These are phyloP conservation scores for Pelargonium cotyledonis DNA, from an alignment of 441 rosid genomes.

Conservation along the genomic window DNA sequence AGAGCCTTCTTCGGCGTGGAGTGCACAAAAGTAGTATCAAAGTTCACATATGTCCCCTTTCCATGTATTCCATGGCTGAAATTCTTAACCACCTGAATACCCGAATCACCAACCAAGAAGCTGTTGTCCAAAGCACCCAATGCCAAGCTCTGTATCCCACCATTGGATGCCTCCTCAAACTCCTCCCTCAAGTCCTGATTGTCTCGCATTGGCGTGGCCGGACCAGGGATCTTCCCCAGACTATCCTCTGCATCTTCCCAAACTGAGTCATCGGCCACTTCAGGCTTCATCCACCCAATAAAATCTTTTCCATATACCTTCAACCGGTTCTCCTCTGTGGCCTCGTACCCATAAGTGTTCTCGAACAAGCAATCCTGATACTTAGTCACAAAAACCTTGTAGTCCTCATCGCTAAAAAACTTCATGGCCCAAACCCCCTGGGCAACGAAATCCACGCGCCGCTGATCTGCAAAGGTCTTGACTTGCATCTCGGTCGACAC, in stretches of 20 bases:
- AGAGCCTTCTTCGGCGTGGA: conserved; percentile 80
- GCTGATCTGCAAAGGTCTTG: conserved; percentile 63
- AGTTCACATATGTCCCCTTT: conserved; percentile 82
- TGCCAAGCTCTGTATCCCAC: conserved; percentile 91
- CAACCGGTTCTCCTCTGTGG: conserved; percentile 61
- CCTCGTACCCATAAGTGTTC: conserved; percentile 71
- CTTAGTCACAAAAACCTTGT: conserved; percentile 38
- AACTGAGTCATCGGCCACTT: conserved; percentile 85
- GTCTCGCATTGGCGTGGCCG: conserved; percentile 45
- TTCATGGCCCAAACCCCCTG: conserved; percentile 85
- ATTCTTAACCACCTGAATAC: conserved; percentile 92
- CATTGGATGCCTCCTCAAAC: conserved; percentile 79
- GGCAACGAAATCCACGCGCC: conserved; percentile 84
- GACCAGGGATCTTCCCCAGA: conserved; percentile 48
- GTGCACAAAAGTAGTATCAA: conserved; percentile 38
- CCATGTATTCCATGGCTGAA: conserved; percentile 89
- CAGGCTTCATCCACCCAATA: conserved; percentile 88
- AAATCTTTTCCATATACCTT: conserved; percentile 91
- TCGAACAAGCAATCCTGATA: conserved; percentile 72
- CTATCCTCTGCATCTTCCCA: conserved; percentile 94
- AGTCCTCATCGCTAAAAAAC: conserved; percentile 53
- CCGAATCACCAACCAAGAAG: conserved; percentile 81
- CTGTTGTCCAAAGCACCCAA: conserved; percentile 93
- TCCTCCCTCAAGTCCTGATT: conserved; percentile 80
- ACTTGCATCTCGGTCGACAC: conserved; percentile 65